Evolutionary conservation across 164 flowering plant species (phyloP).

Genomic region (Stephania yunnanensis): DNA sequence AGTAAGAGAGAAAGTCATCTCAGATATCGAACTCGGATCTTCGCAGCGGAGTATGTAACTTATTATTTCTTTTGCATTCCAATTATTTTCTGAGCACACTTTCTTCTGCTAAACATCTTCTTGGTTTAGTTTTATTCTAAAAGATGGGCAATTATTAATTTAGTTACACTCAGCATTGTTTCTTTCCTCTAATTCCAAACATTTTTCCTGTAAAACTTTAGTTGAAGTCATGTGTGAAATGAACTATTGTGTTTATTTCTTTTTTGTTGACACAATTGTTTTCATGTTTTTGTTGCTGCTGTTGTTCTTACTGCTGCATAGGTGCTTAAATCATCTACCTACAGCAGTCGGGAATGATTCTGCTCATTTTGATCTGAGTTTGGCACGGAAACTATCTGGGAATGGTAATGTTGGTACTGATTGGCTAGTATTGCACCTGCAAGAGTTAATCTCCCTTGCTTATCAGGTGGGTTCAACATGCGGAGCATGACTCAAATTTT

Average conservation of each 20-base stretch:
- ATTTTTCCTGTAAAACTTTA: background rate
- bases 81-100: background rate
- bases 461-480: conserved; percentile 59
- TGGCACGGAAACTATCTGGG: conserved; percentile 49
- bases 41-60: conserved; percentile 92
- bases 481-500: no score
- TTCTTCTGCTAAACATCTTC: background rate
- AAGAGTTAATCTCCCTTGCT: conserved; percentile 86
- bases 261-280: background rate
- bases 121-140: background rate
- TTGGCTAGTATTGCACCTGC: conserved; percentile 84
- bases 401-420: conserved; percentile 38
- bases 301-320: conserved; percentile 11
- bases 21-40: conserved; percentile 86
- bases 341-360: conserved; percentile 78
- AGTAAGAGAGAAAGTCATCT: conserved; percentile 56
- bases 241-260: background rate
- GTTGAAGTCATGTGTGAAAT: background rate
- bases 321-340: conserved; percentile 87
- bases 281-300: background rate
- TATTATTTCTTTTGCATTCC: background rate
- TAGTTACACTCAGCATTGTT: background rate
- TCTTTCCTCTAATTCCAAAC: background rate
- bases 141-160: background rate
- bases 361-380: conserved; percentile 78